Base-by-base conservation (phyloP, 805 yeast genomes). In the Candida ortonii region DNA sequence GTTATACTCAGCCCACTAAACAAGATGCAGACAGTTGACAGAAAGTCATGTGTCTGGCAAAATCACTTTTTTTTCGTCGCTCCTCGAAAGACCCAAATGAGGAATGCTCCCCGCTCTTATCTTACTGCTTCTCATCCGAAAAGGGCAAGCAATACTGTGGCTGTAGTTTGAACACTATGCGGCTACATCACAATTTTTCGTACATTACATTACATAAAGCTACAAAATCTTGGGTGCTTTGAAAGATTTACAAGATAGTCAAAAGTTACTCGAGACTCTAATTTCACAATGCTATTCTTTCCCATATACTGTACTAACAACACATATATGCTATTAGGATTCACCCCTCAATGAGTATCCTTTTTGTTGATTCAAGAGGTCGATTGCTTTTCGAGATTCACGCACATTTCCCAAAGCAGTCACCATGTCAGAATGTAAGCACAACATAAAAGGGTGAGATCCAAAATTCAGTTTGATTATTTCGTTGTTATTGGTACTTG, bases 351-450 rank as follows among this genome's bases (percentile, higher is more conserved):
- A 27, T 7, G 43, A 39, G 11, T 8, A 35, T 4, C 38, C 38
- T 16, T 20, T 27, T 17, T 37, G 30, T 7, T 25, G 22, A 34
- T 60, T 60, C 7, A 57, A 35, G 12, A 23, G 36, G 35, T 60
- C 61, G 19, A 56, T 41, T 0, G 65, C 66, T 28, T 49, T 50
- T 34, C 67, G 45, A 2, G 64, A 59, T 9, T 34, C 47, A 24
- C 43, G 44, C 13, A 61, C 48, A 36, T 62, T 62, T 4, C 51
- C 65, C 19, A 62, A 30, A 3, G 65, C 65, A 6, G 59, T 54
- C 3, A 65, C 62, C 62, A 62, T 55, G 44, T 62, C 67, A 5
- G 66, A 59, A 38, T 62, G 67, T 15, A 62, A 38, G 43, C 67
- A 62, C 4, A 60, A 47, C 35, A 52, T 44, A 19, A 59, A 56